Evolutionary conservation across 2,329 filamentous ascomycete species (phyloP), one percentile per base, ranked within the genome.

Genomic region (Penicillium sclerotiorum): DNA sequence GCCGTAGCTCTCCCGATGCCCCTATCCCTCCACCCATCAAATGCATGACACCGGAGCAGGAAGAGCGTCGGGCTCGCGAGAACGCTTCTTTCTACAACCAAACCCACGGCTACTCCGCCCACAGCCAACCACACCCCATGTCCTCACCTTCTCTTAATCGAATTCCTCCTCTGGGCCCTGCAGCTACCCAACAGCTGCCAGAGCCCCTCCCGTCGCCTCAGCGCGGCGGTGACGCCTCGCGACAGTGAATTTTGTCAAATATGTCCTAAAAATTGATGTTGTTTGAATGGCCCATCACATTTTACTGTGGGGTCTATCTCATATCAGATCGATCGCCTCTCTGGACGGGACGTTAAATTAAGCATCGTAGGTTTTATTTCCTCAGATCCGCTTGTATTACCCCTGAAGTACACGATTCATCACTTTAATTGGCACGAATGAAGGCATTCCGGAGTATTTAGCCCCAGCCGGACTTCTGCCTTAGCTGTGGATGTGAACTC

Each of bases 41-140:
- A 49, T 69, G 62, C 51, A 74, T 74, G 72, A 73, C 70, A 4
- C 71, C 70, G 1, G 71, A 73, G 49, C 71, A 74, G 45, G 71
- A 73, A 55, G 70, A 72, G 49, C 68, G 70, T 18, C 63, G 70
- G 9, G 68, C 69, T 43, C 56, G 66, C 41, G 71, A 73, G 55
- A 67, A 71, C 50, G 68, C 68, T 5, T 51, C 66, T 36, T 57
- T 65, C 15, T 48, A 61, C 13, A 56, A 65, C 13, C 54, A 52
- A 25, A 40, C 43, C 2, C 52, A 55, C n/a, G 36, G 36, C 27
- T 58, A 58, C 18, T 45, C 54, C 13, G 40, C 45, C 27, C 67
- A 64, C 45, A 57, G 62, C 9, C 64, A 66, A 15, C 46, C 52
- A 7, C 41, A 57, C 20, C 33, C 52, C n/a, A 63, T 68, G 64